These are phyloP conservation scores for Gypsophila paniculata DNA, from an alignment of 179 eudicot genomes.

Conservation along the genomic window DNA sequence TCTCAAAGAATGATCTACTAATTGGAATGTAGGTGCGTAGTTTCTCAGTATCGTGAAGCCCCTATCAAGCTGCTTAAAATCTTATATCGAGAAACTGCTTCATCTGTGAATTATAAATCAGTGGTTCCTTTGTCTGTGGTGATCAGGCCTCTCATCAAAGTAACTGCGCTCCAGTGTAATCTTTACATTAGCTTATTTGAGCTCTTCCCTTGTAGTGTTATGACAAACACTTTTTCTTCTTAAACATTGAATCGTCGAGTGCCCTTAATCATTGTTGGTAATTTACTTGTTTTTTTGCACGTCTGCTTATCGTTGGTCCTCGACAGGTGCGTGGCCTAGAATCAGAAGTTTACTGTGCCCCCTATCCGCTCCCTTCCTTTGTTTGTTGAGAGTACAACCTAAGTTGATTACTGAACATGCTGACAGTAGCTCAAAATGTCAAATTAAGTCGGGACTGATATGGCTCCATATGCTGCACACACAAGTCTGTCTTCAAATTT, in stretches of 20 bases:
- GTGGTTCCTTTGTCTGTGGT: no score
- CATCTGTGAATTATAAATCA: no score
- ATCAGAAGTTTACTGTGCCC: neutral
- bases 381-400: no score
- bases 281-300: no score
- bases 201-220: neutral
- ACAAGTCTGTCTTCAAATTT: neutral
- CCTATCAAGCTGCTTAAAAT: neutral
- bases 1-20: neutral
- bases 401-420: neutral
- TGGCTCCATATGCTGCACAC: neutral
- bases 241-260: neutral
- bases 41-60: neutral
- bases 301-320: no score
- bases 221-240: neutral
- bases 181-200: neutral
- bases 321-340: neutral
- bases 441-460: neutral
- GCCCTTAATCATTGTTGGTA: no score
- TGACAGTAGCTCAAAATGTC: neutral
- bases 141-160: neutral
- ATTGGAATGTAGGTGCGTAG: neutral
- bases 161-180: neutral
- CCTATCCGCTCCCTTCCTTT: no score
- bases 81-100: no score